Conservation (phyloP, 495 filamentous ascomycete genomes). For the Penicillium nucicola region DNA sequence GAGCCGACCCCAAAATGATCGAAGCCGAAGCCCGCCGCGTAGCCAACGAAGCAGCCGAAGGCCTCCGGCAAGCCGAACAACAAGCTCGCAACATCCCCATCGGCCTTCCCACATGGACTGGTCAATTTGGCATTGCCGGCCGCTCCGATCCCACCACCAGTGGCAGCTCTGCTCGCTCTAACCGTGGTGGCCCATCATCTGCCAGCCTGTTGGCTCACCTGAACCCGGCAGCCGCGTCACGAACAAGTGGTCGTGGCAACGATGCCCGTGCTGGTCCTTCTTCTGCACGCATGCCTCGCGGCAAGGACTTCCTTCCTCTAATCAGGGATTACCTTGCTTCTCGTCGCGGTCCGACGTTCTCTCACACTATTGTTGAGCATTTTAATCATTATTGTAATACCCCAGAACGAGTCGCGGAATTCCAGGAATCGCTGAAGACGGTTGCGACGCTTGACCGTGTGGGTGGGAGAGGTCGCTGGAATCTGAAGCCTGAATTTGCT, state of each 20-base stretch:
- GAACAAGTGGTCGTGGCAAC: too few relatives aligned
- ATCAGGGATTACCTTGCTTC: slow-evolving; percentile 69
- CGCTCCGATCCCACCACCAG: slow-evolving; percentile 35
- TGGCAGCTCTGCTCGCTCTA: slow-evolving; percentile 34
- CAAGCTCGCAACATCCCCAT: slow-evolving; percentile 67
- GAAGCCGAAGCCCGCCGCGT: slow-evolving; percentile 76
- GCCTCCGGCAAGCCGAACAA: slow-evolving; percentile 70
- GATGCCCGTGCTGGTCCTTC: slow-evolving; percentile 29
- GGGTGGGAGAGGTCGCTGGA: slow-evolving; percentile 57
- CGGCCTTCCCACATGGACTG: slow-evolving; percentile 93
- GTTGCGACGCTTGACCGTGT: slow-evolving; percentile 55
- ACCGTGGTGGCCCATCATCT: slow-evolving; percentile 48
- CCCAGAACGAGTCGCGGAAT: slow-evolving; percentile 54
- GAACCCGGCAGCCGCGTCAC: slow-evolving; percentile 30
- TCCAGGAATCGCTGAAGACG: slow-evolving; percentile 58
- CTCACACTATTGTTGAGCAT: slow-evolving; percentile 76
- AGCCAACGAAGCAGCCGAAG: slow-evolving; percentile 71
- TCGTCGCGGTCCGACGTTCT: slow-evolving; percentile 69
- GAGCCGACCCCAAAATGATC: slow-evolving; percentile 68
- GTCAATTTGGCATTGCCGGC: slow-evolving; percentile 72
- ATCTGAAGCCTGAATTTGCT: slow-evolving; percentile 57
- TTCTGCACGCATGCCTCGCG: slow-evolving; percentile 25
- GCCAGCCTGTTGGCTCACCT: slow-evolving; percentile 58
- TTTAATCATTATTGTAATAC: slow-evolving; percentile 64
- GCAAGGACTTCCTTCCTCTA: slow-evolving; percentile 63